A percentile compares a stretch with the other conserved stretches of the same genome.
Conservation (phyloP, 345 rosid genomes). For the Geranium rotundifolium region DNA sequence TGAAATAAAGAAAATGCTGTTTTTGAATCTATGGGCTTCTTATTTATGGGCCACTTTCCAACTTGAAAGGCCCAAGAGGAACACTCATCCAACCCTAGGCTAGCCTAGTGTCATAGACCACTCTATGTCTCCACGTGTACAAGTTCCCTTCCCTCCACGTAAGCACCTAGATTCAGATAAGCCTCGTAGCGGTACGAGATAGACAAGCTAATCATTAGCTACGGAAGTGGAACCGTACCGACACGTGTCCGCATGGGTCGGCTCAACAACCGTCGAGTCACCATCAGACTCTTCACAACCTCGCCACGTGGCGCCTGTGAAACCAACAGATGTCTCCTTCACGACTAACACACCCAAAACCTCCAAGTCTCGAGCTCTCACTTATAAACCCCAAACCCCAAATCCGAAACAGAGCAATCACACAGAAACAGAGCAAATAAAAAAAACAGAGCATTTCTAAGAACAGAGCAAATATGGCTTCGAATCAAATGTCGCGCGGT, state of each 20-base stretch:
- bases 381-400: neutral
- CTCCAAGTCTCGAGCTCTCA: constrained; percentile 3
- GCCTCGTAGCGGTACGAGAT: neutral
- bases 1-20: too few species aligned
- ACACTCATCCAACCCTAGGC: neutral
- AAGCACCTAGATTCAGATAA: neutral
- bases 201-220: neutral
- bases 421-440: too few species aligned
- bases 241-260: neutral
- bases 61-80: neutral
- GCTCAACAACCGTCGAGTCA: neutral
- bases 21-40: too few species aligned
- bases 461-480: constrained; percentile 35
- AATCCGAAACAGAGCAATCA: too few species aligned
- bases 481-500: constrained; percentile 37
- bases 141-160: neutral
- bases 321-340: constrained; percentile 24
- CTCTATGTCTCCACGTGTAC: neutral
- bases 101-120: neutral
- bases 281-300: neutral
- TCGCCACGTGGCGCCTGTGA: constrained; percentile 19
- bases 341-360: constrained; percentile 13
- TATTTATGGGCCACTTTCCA: too few species aligned
- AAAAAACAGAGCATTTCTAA: too few species aligned
- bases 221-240: neutral